phyloP scores from a whole-genome alignment of 192 early-diverging fungal species.

The Coemansia sp. region DNA sequence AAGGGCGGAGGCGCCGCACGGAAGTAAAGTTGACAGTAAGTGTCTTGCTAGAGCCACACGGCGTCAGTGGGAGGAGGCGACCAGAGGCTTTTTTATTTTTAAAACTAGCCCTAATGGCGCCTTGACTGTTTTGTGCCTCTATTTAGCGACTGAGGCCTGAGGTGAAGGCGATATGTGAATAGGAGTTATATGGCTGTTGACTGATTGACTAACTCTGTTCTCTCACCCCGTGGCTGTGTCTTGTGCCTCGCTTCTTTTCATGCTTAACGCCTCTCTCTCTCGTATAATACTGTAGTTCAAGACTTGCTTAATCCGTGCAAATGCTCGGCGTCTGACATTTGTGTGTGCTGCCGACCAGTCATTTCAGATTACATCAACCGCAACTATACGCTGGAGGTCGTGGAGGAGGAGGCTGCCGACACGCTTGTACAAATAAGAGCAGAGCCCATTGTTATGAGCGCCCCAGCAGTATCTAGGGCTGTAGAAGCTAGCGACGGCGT shows the following conservation, averaged over 20 bases:
- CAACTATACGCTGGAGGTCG: constrained; percentile 34
- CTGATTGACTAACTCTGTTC: not conserved
- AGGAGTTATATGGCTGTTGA: not conserved
- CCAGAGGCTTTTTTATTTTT: not conserved
- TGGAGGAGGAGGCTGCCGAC: constrained; percentile 28
- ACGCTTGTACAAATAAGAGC: constrained; percentile 16
- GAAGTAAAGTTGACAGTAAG: constrained; percentile 9
- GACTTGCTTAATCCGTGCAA: constrained; percentile 56
- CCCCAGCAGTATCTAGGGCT: not conserved
- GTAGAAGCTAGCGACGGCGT: not conserved
- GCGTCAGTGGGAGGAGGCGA: not conserved
- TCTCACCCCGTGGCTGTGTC: not conserved
- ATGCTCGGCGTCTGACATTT: constrained; percentile 37
- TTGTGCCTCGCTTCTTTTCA: not conserved
- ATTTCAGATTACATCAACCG: constrained; percentile 40
- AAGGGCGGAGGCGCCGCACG: not conserved
- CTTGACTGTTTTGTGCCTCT: not conserved
- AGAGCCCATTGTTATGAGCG: constrained; percentile 1
- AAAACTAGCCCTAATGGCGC: no score
- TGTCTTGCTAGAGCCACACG: not conserved
- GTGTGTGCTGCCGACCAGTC: constrained; percentile 49
- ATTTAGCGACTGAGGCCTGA: not conserved
- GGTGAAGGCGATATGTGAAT: not conserved
- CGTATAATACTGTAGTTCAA: constrained; percentile 27
- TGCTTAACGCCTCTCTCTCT: not conserved